These are phyloP conservation scores for Angomonas desouzai DNA, from an alignment of 208 protist species.

Conservation along the genomic window DNA sequence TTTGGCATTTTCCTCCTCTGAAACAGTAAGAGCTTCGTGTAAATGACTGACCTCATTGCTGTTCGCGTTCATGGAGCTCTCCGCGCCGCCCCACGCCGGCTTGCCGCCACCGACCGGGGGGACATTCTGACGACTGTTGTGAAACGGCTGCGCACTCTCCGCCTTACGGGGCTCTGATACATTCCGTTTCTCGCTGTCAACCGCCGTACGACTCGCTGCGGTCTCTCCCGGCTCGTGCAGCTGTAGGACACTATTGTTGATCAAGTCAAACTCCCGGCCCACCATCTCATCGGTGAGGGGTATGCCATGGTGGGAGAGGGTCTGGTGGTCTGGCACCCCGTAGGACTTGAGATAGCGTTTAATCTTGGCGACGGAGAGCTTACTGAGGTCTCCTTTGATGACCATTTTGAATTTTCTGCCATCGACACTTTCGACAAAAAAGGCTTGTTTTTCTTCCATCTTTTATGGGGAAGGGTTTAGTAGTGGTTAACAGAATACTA, in stretches of 20 bases:
- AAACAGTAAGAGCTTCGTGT: background rate
- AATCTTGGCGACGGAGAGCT: constrained; percentile 73
- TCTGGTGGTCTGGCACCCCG: constrained; percentile 48
- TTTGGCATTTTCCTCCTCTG: constrained; percentile 5
- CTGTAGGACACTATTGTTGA: constrained; percentile 38
- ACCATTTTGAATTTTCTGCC: constrained; percentile 86
- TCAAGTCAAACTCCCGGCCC: constrained; percentile 57
- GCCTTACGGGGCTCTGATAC: background rate
- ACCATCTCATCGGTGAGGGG: constrained; percentile 55
- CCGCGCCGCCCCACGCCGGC: constrained; percentile 7
- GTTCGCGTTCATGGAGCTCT: no score
- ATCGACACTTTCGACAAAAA: constrained; percentile 70
- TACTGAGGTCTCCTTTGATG: constrained; percentile 67
- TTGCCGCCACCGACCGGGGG: background rate
- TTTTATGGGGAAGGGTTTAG: background rate
- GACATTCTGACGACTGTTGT: background rate
- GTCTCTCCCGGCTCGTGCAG: constrained; percentile 14
- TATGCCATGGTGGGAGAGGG: constrained; percentile 36
- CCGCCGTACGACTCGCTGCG: background rate
- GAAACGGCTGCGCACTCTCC: background rate
- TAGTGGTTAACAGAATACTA: background rate
- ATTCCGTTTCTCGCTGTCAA: no score
- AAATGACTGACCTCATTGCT: background rate
- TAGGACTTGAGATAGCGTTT: constrained; percentile 69
- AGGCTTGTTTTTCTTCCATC: constrained; percentile 55